Evolutionary conservation across 768 basidiomycete species (phyloP).

Genomic region (Podaxis carcinomalis): DNA sequence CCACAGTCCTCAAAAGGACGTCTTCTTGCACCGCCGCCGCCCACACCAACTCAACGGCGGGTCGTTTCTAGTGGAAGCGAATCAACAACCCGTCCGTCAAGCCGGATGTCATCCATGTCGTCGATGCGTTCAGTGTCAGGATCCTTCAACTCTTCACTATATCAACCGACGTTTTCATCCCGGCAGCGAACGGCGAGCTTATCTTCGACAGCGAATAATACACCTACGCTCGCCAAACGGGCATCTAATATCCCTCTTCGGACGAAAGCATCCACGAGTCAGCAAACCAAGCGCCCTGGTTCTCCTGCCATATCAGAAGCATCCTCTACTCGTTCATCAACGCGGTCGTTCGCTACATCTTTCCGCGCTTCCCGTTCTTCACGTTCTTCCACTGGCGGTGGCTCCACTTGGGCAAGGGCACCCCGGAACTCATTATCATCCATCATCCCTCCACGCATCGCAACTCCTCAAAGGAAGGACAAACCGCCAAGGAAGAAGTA

Average conservation of each 20-base stretch:
- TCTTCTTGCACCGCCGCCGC: constrained; percentile 39
- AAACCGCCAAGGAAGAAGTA: constrained; percentile 59
- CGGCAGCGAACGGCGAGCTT: constrained; percentile 76
- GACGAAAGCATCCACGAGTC: neutral
- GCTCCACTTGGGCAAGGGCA: constrained; percentile 65
- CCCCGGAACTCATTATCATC: constrained; percentile 58
- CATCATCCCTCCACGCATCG: constrained; percentile 34
- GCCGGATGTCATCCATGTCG: constrained; percentile 46
- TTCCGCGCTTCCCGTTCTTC: constrained; percentile 14
- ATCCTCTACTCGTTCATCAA: constrained; percentile 28
- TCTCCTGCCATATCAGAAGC: constrained; percentile 66
- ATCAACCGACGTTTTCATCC: constrained; percentile 74
- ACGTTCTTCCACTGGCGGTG: constrained; percentile 40
- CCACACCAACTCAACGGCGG: constrained; percentile 41
- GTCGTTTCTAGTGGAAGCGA: constrained; percentile 44
- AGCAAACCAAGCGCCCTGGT: constrained; percentile 30
- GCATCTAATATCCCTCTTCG: neutral
- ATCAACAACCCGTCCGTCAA: constrained; percentile 42
- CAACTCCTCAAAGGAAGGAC: constrained; percentile 40
- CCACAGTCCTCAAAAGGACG: constrained; percentile 31
- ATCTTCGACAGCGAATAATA: constrained; percentile 32
- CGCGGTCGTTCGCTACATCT: constrained; percentile 39
- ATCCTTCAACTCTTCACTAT: constrained; percentile 46
- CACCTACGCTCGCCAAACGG: constrained; percentile 28
- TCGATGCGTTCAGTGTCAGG: constrained; percentile 71